Conservation (phyloP, 495 filamentous ascomycete species). For the Acidomyces sp. region DNA sequence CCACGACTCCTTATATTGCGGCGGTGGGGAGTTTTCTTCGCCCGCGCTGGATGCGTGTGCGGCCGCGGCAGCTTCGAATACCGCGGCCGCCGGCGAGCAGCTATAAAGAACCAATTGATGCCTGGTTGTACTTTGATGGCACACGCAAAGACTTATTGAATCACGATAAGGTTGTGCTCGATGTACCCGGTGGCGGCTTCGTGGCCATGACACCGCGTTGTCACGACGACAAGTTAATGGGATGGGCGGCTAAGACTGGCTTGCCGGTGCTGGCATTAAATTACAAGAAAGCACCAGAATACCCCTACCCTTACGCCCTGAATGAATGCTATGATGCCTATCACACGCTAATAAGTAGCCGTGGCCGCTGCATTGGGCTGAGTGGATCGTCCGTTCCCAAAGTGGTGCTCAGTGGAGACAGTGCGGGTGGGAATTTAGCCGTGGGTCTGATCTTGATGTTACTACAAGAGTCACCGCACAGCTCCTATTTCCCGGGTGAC, state of each 20-base stretch:
- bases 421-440: conserved; percentile 83
- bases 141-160: conserved; percentile 59
- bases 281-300: conserved; percentile 89
- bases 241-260: conserved; percentile 75
- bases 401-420: conserved; percentile 78
- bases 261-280: conserved; percentile 81
- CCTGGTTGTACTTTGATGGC: conserved; percentile 91
- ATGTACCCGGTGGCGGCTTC: conserved; percentile 89
- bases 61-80: conserved; percentile 69
- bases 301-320: conserved; percentile 85
- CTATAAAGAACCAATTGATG: conserved; percentile 70
- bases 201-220: conserved; percentile 88
- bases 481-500: background rate
- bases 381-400: conserved; percentile 58
- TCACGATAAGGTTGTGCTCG: conserved; percentile 71
- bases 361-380: conserved; percentile 70
- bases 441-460: conserved; percentile 76
- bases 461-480: conserved; percentile 44
- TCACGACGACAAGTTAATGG: conserved; percentile 82
- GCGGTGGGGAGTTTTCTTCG: conserved; percentile 55
- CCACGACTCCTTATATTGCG: conserved; percentile 67
- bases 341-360: conserved; percentile 58
- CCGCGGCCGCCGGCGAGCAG: conserved; percentile 61
- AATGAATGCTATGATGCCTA: conserved; percentile 97
- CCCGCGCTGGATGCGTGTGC: conserved; percentile 52